Base-by-base conservation (phyloP, 139 green algal genomes). In the Auxenochlorella pyrenoidosa region DNA sequence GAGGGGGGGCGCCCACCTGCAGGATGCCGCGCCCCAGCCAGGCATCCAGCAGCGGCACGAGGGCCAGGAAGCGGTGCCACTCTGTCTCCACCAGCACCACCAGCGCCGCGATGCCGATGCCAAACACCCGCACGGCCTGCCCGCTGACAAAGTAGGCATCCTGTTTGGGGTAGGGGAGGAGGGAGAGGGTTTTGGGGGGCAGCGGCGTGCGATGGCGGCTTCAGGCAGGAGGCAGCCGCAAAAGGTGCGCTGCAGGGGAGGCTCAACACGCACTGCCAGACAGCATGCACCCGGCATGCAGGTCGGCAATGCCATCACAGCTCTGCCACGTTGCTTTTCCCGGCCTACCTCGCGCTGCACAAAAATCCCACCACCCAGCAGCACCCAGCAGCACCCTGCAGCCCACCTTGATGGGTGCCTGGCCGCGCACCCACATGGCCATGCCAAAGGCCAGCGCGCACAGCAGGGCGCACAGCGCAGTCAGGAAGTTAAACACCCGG, bases 71-170 rank as follows among this genome's bases (percentile, higher is more conserved):
- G 59, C 86, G 79, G 26, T 75, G 76, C 68, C 79, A 90, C 83
- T 93, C 90, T 0, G 89, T 84, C 77, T 93, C 90, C 44, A 93
- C 79, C 38, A 93, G 73, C 28, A 84, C 60, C 32, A 86, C 44
- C 28, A 86, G 59, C 28, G 85, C 26, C 0, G 84, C 79, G 16
- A 88, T 83, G 16, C 44, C 34, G 18, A 93, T 87, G 60, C 86
- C 90, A 75, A 89, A 93, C n/a, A 93, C 6, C 32, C 90, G 78
- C 66, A 93, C 65, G 10, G 86, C 60, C 68, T 91, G 88, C 30
- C 85, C 87, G 59, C 79, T 88, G 40, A 63, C n/a, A 10, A 88
- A 81, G 77, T 88, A 88, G 24, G 54, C 24, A 32, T 82, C 79
- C 77, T 88, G 72, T 15, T n/a, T n/a, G n/a, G n/a, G 15, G 47